A percentile compares a stretch with the other conserved stretches of the same genome.
Evolutionary conservation across 1,284 basidiomycete genomes (phyloP).

Genomic region (Psilocybe mexicana): DNA sequence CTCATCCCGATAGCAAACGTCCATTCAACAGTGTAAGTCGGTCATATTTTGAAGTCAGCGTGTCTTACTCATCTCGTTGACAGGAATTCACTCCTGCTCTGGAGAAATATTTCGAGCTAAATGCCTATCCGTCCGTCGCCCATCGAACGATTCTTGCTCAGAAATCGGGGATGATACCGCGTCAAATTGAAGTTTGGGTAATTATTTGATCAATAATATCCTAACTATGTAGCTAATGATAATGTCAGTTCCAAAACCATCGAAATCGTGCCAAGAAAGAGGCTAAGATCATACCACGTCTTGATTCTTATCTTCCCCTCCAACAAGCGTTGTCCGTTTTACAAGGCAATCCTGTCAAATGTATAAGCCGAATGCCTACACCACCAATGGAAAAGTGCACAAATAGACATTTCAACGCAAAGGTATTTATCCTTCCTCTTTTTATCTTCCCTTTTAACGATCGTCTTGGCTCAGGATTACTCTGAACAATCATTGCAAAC

Average conservation of each 20-base stretch:
- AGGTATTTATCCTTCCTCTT: no score
- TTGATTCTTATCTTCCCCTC: neutral
- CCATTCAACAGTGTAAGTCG: constrained; percentile 13
- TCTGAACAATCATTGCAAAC: no score
- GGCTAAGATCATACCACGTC: constrained; percentile 14
- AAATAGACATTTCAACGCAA: no score
- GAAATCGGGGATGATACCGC: constrained; percentile 45
- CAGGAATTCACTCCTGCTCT: constrained; percentile 50
- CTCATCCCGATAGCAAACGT: no score
- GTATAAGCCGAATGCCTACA: neutral
- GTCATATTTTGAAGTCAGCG: no score
- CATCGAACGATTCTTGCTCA: constrained; percentile 46
- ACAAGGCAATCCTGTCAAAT: neutral
- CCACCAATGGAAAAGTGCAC: no score
- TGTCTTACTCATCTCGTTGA: neutral
- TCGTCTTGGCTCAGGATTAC: no score
- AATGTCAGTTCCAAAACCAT: constrained; percentile 47
- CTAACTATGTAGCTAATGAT: no score
- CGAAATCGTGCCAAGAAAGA: constrained; percentile 38
- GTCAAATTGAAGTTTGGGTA: constrained; percentile 65
- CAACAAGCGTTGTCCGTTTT: neutral
- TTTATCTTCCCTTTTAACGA: no score
- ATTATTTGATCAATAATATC: no score
- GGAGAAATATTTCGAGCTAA: constrained; percentile 49
- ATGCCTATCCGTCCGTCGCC: constrained; percentile 47